Evolutionary conservation across 192 early-diverging fungal genomes (phyloP).

Genomic region (Coemansia sp.): DNA sequence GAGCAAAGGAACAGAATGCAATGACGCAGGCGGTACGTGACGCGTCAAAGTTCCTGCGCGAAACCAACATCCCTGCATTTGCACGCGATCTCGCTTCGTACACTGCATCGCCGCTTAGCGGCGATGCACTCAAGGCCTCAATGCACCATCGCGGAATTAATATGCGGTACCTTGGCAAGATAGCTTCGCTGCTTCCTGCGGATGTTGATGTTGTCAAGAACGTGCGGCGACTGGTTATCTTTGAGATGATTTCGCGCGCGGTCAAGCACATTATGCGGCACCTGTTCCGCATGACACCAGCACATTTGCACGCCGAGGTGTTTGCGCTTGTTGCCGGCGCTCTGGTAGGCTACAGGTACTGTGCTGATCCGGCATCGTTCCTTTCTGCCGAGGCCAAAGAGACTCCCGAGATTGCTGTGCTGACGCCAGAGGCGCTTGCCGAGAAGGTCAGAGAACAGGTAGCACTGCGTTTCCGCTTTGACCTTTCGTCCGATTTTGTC

Average conservation of each 20-base stretch:
- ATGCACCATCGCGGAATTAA: slow-evolving; percentile 97
- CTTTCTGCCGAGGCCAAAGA: slow-evolving; percentile 41
- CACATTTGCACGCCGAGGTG: slow-evolving; percentile 59
- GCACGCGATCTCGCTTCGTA: slow-evolving; percentile 63
- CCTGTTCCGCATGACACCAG: slow-evolving; percentile 59
- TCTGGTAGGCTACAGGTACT: slow-evolving; percentile 65
- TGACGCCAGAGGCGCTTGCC: slow-evolving; percentile 67
- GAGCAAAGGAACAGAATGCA: slow-evolving; percentile 13
- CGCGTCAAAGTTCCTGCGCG: slow-evolving; percentile 74
- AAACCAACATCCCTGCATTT: slow-evolving; percentile 64
- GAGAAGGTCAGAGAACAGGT: slow-evolving; percentile 65
- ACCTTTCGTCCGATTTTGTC: slow-evolving; percentile 60
- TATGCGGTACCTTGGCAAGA: slow-evolving; percentile 91
- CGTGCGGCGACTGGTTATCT: slow-evolving; percentile 63
- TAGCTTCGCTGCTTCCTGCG: slow-evolving; percentile 64
- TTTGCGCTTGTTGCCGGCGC: slow-evolving; percentile 85
- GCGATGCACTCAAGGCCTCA: slow-evolving; percentile 68
- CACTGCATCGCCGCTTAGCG: slow-evolving; percentile 72
- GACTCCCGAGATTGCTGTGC: slow-evolving; percentile 48
- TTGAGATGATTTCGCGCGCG: slow-evolving; percentile 88
- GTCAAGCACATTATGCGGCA: slow-evolving; percentile 81
- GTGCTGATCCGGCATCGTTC: slow-evolving; percentile 56
- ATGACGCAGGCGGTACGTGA: slow-evolving; percentile 70
- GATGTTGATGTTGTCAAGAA: slow-evolving; percentile 19
- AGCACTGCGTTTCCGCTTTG: slow-evolving; percentile 72